A percentile compares a stretch with the other conserved stretches of the same genome.
These are phyloP conservation scores for Acacia acuminata DNA, from an alignment of 306 rosid species.

Conservation along the genomic window DNA sequence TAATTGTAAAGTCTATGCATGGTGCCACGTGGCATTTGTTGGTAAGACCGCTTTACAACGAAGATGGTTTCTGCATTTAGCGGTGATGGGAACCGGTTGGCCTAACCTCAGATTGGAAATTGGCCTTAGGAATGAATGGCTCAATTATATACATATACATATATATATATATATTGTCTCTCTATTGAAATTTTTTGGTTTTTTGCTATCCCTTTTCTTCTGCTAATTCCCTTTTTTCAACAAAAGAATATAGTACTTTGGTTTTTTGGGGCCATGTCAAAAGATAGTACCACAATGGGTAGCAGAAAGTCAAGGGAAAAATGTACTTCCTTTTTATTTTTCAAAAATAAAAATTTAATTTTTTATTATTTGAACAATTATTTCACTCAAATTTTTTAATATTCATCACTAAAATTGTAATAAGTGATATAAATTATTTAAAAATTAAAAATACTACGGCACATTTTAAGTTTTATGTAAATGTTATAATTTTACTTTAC, in stretches of 20 bases:
- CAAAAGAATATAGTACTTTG: background rate
- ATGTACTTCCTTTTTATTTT: background rate
- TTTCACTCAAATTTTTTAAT: background rate
- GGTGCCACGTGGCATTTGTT: background rate
- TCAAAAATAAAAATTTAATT: too few species aligned
- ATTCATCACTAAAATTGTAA: background rate
- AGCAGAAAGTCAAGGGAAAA: slow-evolving; percentile 19
- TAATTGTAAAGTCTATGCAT: background rate
- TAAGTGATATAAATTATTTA: too few species aligned
- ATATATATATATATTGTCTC: accelerated
- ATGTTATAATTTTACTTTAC: too few species aligned
- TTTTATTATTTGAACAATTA: background rate
- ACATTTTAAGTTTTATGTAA: too few species aligned
- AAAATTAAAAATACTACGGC: too few species aligned
- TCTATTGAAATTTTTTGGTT: background rate
- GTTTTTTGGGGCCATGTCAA: background rate
- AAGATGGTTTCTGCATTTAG: background rate
- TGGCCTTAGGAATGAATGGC: background rate
- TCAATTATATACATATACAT: too few species aligned
- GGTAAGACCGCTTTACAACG: background rate
- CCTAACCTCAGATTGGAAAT: slow-evolving; percentile 10
- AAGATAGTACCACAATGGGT: too few species aligned
- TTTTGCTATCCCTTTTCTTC: background rate
- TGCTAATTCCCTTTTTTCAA: background rate
- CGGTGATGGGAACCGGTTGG: background rate